A percentile compares a stretch with the other conserved stretches of the same genome.
These are phyloP conservation scores for Prunus yedoensis DNA, from an alignment of 331 rosid species.

Conservation along the genomic window DNA sequence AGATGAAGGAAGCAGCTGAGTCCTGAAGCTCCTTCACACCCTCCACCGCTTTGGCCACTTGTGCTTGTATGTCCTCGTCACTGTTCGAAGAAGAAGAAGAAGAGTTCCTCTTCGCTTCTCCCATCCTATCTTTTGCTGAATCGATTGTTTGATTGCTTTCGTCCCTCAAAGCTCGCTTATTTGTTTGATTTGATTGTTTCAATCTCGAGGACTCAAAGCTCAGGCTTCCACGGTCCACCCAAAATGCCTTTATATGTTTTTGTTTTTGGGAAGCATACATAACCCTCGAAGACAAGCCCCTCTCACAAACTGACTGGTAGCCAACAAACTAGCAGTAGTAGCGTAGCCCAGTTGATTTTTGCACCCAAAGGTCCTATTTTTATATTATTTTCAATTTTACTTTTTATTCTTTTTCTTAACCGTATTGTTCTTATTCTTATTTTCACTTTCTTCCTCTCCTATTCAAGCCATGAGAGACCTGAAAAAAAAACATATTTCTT, in stretches of 20 bases:
- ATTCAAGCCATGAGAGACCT: no score
- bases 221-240: background rate
- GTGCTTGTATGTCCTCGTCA: slow-evolving; percentile 42
- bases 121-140: slow-evolving; percentile 22
- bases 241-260: background rate
- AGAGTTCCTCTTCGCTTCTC: slow-evolving; percentile 18
- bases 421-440: background rate
- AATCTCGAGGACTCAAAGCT: background rate
- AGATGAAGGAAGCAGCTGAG: slow-evolving; percentile 50
- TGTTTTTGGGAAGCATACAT: background rate
- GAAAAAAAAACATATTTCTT: no score
- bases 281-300: background rate
- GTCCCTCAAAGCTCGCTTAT: background rate
- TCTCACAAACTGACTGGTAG: background rate
- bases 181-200: background rate
- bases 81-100: background rate
- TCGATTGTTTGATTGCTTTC: background rate
- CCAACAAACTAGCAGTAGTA: background rate
- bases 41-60: slow-evolving; percentile 57
- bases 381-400: no score
- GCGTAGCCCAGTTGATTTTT: background rate
- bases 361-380: background rate
- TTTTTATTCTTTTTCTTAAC: background rate
- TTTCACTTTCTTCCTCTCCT: background rate
- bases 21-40: slow-evolving; percentile 79